These are phyloP conservation scores for Quercus parvula DNA, from an alignment of 306 rosid genomes.

Conservation along the genomic window DNA sequence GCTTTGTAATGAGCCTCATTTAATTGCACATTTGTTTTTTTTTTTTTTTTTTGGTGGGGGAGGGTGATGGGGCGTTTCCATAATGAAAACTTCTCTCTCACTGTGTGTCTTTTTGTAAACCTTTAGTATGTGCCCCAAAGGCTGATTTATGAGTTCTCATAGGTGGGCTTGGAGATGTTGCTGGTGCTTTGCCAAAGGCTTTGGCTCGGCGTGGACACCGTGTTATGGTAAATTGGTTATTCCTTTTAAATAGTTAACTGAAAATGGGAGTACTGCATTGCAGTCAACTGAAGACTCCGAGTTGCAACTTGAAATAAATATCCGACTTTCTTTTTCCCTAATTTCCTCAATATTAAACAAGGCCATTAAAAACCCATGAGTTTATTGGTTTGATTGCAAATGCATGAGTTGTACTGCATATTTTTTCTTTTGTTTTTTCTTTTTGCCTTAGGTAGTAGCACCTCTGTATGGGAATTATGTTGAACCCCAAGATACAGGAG, in stretches of 20 bases:
- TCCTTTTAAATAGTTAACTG: constrained; percentile 16
- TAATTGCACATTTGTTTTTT: not conserved
- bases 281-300: not conserved
- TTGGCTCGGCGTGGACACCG: constrained; percentile 99
- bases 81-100: not conserved
- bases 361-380: not conserved
- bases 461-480: constrained; percentile 71
- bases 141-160: constrained; percentile 33
- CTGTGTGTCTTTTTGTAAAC: not conserved
- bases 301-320: not conserved
- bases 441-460: constrained; percentile 59
- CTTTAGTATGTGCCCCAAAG: constrained; percentile 6
- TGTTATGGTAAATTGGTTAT: constrained; percentile 69
- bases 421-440: constrained; percentile 19
- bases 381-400: not conserved
- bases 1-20: not conserved
- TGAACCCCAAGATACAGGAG: constrained; percentile 57
- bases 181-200: constrained; percentile 95
- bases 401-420: not conserved
- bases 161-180: constrained; percentile 99
- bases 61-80: not conserved
- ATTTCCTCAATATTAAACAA: not conserved
- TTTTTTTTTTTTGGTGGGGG: not conserved
- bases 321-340: not conserved
- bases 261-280: not conserved